phyloP scores from a whole-genome alignment of 2,329 filamentous ascomycete genomes.

The Knoxdaviesia proteae region DNA sequence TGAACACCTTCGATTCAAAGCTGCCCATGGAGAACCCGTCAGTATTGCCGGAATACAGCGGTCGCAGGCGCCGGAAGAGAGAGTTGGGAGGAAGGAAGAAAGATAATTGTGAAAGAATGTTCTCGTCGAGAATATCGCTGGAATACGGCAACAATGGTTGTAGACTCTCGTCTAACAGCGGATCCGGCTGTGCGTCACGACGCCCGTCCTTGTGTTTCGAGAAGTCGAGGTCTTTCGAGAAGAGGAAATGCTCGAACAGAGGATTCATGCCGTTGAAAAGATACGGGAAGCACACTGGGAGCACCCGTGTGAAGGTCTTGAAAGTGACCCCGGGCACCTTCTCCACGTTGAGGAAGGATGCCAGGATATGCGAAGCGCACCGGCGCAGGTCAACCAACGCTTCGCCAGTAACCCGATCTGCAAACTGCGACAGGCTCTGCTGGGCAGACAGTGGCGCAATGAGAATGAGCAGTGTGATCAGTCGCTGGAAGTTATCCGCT shows the following conservation, averaged over 20 bases:
- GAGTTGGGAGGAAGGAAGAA: conserved; percentile 47
- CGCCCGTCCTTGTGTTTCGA: conserved; percentile 24
- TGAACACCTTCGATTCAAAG: conserved; percentile 55
- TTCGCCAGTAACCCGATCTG: conserved; percentile 30
- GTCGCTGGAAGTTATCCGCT: conserved; percentile 48
- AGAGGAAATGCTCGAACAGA: conserved; percentile 57
- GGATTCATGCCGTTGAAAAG: conserved; percentile 47
- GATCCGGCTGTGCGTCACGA: too few relatives aligned
- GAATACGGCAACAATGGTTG: conserved; percentile 16
- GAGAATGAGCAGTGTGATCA: conserved; percentile 50
- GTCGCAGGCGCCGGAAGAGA: conserved; percentile 43
- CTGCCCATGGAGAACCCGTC: conserved; percentile 61
- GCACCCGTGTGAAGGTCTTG: conserved; percentile 35
- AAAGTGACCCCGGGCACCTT: conserved; percentile 41
- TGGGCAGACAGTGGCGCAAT: conserved; percentile 43
- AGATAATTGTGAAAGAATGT: conserved; percentile 46
- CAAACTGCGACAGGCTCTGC: conserved; percentile 41
- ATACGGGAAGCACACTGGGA: conserved; percentile 40
- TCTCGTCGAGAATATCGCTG: conserved; percentile 44
- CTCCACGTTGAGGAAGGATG: conserved; percentile 45
- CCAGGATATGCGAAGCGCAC: conserved; percentile 22
- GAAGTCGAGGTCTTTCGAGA: conserved; percentile 50
- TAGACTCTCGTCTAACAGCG: too few relatives aligned
- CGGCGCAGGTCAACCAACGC: conserved; percentile 11
- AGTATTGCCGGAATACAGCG: conserved; percentile 48